A percentile compares a stretch with the other conserved stretches of the same genome.
Evolutionary conservation across 768 basidiomycete species (phyloP).

Genomic region (Boletus reticuloceps): DNA sequence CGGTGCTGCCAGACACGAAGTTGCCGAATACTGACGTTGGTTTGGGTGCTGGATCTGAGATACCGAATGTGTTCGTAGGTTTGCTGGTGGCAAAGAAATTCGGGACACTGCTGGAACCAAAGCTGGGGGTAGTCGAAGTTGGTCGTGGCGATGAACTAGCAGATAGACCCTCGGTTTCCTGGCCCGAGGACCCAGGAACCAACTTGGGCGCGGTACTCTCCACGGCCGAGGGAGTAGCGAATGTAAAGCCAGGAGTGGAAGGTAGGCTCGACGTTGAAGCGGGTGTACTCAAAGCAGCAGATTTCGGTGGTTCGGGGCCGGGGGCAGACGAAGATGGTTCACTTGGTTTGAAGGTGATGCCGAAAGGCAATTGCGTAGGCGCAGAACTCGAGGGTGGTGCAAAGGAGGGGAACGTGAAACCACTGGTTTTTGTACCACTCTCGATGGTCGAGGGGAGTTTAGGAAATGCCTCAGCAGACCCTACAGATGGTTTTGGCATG

Average conservation of each 20-base stretch:
- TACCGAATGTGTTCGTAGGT: constrained; percentile 12
- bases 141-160: constrained; percentile 7
- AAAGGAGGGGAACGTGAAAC: constrained; percentile 28
- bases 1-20: constrained; percentile 24
- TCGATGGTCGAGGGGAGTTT: constrained; percentile 14
- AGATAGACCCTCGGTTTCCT: constrained; percentile 10
- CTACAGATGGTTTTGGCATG: constrained; percentile 37
- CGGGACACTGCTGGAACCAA: constrained; percentile 15
- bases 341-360: constrained; percentile 15
- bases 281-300: constrained; percentile 13
- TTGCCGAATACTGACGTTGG: constrained; percentile 25
- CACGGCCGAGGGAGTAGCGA: constrained; percentile 6
- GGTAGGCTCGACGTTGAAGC: constrained; percentile 3
- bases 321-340: constrained; percentile 16
- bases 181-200: constrained; percentile 6
- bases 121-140: constrained; percentile 8
- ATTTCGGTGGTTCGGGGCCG: constrained; percentile 24
- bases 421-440: constrained; percentile 15
- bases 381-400: constrained; percentile 18
- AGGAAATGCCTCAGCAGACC: constrained; percentile 14
- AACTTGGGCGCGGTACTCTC: constrained; percentile 8
- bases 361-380: constrained; percentile 11
- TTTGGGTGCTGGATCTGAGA: constrained; percentile 20
- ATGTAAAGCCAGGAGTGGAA: constrained; percentile 19
- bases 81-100: constrained; percentile 25